These are phyloP conservation scores for Ophiostoma ulmi DNA, from an alignment of 2,329 filamentous ascomycete species.

Conservation along the genomic window DNA sequence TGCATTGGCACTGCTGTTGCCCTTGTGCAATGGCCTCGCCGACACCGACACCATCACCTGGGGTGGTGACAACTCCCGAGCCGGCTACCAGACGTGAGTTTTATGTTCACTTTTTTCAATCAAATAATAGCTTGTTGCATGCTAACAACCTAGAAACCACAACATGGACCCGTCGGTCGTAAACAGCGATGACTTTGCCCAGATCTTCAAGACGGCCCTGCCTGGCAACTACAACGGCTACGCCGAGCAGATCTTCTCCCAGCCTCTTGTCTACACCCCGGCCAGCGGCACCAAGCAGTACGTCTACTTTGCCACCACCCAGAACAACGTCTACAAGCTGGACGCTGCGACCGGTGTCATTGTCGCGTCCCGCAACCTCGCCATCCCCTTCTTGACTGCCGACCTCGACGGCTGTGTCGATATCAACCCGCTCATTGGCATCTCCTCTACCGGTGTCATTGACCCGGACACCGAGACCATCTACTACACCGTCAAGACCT, in stretches of 20 bases:
- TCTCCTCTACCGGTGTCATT: conserved; percentile 48
- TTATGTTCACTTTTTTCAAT: neutral
- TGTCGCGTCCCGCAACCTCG: conserved; percentile 38
- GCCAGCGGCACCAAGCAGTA: conserved; percentile 38
- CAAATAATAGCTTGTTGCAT: neutral
- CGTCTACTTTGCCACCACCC: conserved; percentile 46
- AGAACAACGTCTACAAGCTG: conserved; percentile 48
- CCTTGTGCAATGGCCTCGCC: conserved; percentile 36
- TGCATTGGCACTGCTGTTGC: conserved; percentile 33
- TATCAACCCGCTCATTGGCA: conserved; percentile 44
- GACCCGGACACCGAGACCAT: conserved; percentile 46
- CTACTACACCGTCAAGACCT: conserved; percentile 48
- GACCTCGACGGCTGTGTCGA: conserved; percentile 46
- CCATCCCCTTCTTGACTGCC: conserved; percentile 43
- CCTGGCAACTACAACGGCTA: conserved; percentile 48
- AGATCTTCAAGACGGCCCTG: conserved; percentile 48
- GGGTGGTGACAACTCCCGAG: conserved; percentile 52
- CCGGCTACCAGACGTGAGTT: conserved; percentile 49
- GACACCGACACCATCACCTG: conserved; percentile 55
- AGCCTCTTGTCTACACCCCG: conserved; percentile 47
- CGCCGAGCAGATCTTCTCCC: conserved; percentile 49
- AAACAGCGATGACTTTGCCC: conserved; percentile 49
- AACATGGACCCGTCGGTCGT: conserved; percentile 59
- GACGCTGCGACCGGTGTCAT: conserved; percentile 44
- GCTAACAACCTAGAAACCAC: conserved; percentile 42